These are phyloP conservation scores for Neofusicoccum kwambonambiense DNA, from an alignment of 2,329 filamentous ascomycete species.

Conservation along the genomic window DNA sequence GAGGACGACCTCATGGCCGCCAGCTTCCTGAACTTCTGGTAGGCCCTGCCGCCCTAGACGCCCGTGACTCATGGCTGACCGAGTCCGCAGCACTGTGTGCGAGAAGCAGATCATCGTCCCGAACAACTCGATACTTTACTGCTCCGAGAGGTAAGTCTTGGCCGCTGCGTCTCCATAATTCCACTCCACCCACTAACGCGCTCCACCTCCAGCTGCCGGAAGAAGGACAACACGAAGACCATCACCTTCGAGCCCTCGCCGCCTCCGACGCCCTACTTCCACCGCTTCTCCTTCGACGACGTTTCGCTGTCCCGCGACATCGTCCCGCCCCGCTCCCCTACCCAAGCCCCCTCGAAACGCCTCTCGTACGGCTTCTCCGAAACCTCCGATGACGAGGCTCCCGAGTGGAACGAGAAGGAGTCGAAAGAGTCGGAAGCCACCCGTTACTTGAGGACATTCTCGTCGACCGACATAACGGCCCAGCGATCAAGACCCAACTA, in stretches of 20 bases:
- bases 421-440: conserved; percentile 39
- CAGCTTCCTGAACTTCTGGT: conserved; percentile 56
- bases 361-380: conserved; percentile 45
- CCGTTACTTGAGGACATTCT: conserved; percentile 44
- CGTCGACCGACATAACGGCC: conserved; percentile 24
- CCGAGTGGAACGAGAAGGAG: conserved; percentile 28
- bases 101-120: conserved; percentile 65
- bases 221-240: conserved; percentile 44
- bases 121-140: conserved; percentile 61
- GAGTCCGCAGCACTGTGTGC: conserved; percentile 55
- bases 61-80: conserved; percentile 8
- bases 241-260: conserved; percentile 34
- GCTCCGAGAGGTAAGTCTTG: conserved; percentile 58
- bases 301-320: conserved; percentile 41
- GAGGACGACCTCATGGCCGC: conserved; percentile 52
- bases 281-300: conserved; percentile 39
- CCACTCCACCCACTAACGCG: neutral
- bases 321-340: conserved; percentile 48
- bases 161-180: conserved; percentile 1
- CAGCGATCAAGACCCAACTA: conserved; percentile 30
- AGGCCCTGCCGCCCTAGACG: conserved; percentile 13
- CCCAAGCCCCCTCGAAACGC: conserved; percentile 38
- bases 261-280: conserved; percentile 34
- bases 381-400: conserved; percentile 36
- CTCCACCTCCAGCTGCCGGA: conserved; percentile 42